Percentiles rank a stretch among this genome's conserved stretches.
Conservation (phyloP, 441 rosid species). For the Daphne laureola region DNA sequence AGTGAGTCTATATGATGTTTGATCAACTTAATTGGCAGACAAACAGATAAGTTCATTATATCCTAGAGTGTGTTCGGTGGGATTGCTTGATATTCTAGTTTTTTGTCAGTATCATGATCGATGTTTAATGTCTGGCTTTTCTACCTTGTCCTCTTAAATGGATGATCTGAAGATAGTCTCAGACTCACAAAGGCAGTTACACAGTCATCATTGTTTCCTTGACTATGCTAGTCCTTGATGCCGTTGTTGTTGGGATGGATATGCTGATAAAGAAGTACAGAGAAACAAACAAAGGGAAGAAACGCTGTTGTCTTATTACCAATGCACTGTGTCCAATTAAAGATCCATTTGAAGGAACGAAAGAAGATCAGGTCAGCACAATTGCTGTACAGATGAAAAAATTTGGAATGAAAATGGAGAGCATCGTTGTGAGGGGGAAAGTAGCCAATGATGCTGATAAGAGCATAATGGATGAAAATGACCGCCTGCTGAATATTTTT, state of each 20-base stretch:
- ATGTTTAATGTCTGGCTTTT: no score
- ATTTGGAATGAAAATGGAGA: slow-evolving; percentile 67
- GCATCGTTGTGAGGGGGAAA: slow-evolving; percentile 49
- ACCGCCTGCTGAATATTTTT: slow-evolving; percentile 53
- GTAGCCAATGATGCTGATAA: slow-evolving; percentile 24
- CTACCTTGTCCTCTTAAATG: no score
- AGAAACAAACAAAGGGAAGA: slow-evolving; percentile 56
- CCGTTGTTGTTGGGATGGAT: slow-evolving; percentile 91
- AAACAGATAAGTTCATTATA: no score
- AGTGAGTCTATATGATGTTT: no score
- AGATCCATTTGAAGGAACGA: slow-evolving; percentile 72
- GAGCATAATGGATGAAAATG: slow-evolving; percentile 58
- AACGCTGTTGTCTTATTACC: slow-evolving; percentile 74
- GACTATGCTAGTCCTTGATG: slow-evolving; percentile 77
- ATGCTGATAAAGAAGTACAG: slow-evolving; percentile 77
- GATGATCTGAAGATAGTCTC: not conserved
- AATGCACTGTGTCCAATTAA: slow-evolving; percentile 67
- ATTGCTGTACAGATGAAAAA: slow-evolving; percentile 62
- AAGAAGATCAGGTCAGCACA: slow-evolving; percentile 74
- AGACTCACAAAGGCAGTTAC: slow-evolving; percentile 1
- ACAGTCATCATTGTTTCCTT: slow-evolving; percentile 32
- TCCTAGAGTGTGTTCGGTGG: no score
- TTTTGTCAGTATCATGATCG: no score
- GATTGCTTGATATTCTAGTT: no score
- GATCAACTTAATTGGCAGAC: no score